phyloP scores from a whole-genome alignment of 352 stramenopile species.

The Globisporangium takayamanum region DNA sequence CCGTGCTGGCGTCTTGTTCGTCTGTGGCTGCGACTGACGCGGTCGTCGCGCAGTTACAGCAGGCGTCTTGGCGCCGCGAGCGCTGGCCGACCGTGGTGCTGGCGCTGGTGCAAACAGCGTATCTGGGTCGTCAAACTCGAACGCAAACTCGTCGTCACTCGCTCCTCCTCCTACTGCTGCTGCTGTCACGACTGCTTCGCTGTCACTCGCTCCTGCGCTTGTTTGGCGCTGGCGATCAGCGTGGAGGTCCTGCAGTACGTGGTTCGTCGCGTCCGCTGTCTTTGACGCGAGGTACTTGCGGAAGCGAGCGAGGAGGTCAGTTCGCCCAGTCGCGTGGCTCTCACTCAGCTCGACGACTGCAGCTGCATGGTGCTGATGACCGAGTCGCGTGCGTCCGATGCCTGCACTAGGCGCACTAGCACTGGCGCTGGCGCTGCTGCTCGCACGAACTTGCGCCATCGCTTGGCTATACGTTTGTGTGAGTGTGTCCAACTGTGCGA shows the following conservation, averaged over 20 bases:
- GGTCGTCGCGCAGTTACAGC: neutral
- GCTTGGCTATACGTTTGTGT: slow-evolving; percentile 6
- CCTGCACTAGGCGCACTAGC: neutral
- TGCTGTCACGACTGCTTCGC: neutral
- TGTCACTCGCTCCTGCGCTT: neutral
- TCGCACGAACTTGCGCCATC: neutral
- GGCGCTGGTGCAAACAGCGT: neutral
- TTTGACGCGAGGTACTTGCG: slow-evolving; percentile 6
- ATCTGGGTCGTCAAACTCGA: slow-evolving; percentile 4
- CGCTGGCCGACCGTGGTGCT: neutral
- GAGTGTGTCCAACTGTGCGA: slow-evolving; percentile 1
- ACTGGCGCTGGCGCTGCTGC: neutral
- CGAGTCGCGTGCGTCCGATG: neutral
- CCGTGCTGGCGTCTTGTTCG: neutral
- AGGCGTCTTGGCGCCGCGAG: too few relatives aligned
- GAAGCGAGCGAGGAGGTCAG: slow-evolving; percentile 2
- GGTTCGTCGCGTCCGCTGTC: neutral
- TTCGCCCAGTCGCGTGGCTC: slow-evolving; percentile 8
- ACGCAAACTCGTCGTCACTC: neutral
- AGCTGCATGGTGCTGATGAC: neutral
- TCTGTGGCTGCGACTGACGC: neutral
- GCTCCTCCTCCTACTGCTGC: neutral
- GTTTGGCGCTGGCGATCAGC: neutral
- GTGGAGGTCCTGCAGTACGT: neutral
- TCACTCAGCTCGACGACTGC: slow-evolving; percentile 1